These are phyloP conservation scores for Cyclotella kingstonii DNA, from an alignment of 108 stramenopile genomes.

Conservation along the genomic window DNA sequence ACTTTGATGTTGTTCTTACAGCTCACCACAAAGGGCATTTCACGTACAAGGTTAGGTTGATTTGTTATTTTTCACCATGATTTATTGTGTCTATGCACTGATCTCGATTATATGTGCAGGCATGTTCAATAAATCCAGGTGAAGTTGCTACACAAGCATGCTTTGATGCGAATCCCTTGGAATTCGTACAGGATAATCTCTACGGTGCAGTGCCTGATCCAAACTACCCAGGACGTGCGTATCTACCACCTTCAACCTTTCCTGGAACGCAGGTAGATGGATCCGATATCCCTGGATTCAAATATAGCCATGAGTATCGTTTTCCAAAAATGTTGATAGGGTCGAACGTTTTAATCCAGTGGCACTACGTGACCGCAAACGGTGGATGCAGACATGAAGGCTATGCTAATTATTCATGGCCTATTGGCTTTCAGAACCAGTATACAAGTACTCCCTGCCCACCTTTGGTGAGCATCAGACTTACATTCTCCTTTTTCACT, in stretches of 20 bases:
- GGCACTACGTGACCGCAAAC: constrained; percentile 45
- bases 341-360: constrained; percentile 40
- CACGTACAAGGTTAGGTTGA: constrained; percentile 10
- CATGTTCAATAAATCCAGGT: constrained; percentile 46
- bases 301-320: constrained; percentile 20
- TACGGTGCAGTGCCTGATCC: constrained; percentile 32
- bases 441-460: constrained; percentile 10
- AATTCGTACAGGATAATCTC: constrained; percentile 31
- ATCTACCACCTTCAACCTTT: constrained; percentile 17
- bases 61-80: not conserved
- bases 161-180: constrained; percentile 22
- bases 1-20: constrained; percentile 37
- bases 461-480: constrained; percentile 2
- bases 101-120: constrained; percentile 23
- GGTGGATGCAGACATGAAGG: constrained; percentile 34
- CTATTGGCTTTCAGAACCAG: constrained; percentile 20
- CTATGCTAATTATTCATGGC: constrained; percentile 25
- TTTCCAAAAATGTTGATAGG: constrained; percentile 29
- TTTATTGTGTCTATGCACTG: not conserved
- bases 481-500: not conserved
- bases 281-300: constrained; percentile 8
- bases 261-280: constrained; percentile 1
- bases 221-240: constrained; percentile 41
- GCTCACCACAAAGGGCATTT: constrained; percentile 51
- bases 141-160: constrained; percentile 40